Conservation (phyloP, 106 monocot species). For the Apostasia ramifera region DNA sequence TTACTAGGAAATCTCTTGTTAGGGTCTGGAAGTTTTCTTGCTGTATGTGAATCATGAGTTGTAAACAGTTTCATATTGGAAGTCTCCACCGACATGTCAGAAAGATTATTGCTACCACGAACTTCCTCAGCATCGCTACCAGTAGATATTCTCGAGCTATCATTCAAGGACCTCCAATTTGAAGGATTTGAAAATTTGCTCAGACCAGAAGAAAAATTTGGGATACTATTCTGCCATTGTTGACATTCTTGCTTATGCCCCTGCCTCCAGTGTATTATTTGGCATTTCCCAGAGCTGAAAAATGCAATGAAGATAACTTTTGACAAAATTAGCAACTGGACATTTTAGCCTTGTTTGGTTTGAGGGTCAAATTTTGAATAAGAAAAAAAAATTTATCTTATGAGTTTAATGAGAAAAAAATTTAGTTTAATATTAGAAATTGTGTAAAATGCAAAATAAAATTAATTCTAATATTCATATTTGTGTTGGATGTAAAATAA, state of each 20-base stretch:
- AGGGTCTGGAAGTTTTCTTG: slow-evolving; percentile 10
- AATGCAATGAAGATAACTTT: slow-evolving; percentile 11
- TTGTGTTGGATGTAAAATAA: no score
- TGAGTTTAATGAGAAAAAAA: no score
- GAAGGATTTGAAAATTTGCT: slow-evolving; percentile 12
- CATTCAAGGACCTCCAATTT: slow-evolving; percentile 12
- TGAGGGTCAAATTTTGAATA: no score
- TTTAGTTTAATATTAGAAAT: no score
- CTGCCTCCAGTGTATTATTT: slow-evolving; percentile 98
- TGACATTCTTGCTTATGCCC: slow-evolving; percentile 86
- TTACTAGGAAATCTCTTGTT: slow-evolving; percentile 16
- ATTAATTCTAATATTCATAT: no score
- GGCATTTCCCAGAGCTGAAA: slow-evolving; percentile 92
- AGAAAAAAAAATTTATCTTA: no score
- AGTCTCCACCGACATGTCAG: slow-evolving; percentile 15
- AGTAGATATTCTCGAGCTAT: slow-evolving; percentile 15
- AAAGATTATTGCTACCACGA: slow-evolving; percentile 6
- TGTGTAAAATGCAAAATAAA: no score
- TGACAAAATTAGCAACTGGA: slow-evolving; percentile 8
- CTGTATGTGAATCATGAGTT: slow-evolving; percentile 12
- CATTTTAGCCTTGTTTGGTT: no score
- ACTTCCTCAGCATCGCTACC: slow-evolving; percentile 20
- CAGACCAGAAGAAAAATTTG: slow-evolving; percentile 15
- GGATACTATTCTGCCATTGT: slow-evolving; percentile 25
- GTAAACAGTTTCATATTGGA: slow-evolving; percentile 7